phyloP scores from a whole-genome alignment of 179 eudicot genomes.

The Silene vulgaris region DNA sequence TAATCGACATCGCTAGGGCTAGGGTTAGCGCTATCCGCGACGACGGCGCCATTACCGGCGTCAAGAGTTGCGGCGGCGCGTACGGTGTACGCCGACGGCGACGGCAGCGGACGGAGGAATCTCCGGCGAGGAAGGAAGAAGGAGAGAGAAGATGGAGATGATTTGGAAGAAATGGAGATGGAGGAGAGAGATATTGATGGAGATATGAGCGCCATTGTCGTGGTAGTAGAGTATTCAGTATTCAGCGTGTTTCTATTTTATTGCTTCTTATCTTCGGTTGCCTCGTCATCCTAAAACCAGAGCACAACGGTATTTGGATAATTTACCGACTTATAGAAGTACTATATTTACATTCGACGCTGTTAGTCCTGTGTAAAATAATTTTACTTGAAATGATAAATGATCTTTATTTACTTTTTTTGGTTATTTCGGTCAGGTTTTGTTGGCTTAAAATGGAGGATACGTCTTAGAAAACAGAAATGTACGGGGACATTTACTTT shows the following conservation, averaged over 20 bases:
- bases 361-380: no score
- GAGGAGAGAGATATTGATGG: slow-evolving; percentile 26
- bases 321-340: no score
- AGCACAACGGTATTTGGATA: no score
- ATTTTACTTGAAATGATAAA: no score
- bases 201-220: slow-evolving; percentile 31
- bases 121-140: slow-evolving; percentile 23
- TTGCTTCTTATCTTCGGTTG: neutral
- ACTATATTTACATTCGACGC: no score
- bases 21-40: slow-evolving; percentile 24
- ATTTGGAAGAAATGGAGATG: slow-evolving; percentile 14
- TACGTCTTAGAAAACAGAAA: no score
- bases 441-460: no score
- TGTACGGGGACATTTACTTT: no score
- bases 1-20: slow-evolving; percentile 29
- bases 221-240: neutral
- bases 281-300: no score
- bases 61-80: slow-evolving; percentile 60
- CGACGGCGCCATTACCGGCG: slow-evolving; percentile 62
- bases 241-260: neutral
- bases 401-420: no score
- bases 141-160: slow-evolving; percentile 14
- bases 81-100: slow-evolving; percentile 23
- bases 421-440: no score
- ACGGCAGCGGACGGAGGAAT: slow-evolving; percentile 22